Percentiles rank a stretch among this genome's conserved stretches.
Conservation (phyloP, 192 early-diverging fungal genomes). For the Umbelopsis sp. region DNA sequence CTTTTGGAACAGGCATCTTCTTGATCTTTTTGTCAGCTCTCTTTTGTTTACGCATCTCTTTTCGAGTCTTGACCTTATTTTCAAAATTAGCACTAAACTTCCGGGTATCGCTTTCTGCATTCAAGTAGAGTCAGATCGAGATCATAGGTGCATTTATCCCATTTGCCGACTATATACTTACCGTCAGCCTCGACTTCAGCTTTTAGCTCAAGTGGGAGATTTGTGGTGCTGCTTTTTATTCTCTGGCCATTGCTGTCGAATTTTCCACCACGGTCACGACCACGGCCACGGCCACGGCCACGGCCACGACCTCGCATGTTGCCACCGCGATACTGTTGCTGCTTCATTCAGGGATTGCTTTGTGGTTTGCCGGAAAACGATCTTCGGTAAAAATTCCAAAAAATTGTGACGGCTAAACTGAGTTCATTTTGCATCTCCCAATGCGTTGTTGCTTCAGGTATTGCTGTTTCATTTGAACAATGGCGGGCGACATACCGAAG, state of each 20-base stretch:
- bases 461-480: slow-evolving; percentile 17
- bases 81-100: slow-evolving; percentile 50
- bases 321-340: slow-evolving; percentile 6
- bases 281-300: neutral
- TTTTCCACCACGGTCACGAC: neutral
- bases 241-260: slow-evolving; percentile 1
- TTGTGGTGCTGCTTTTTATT: slow-evolving; percentile 43
- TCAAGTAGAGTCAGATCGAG: neutral
- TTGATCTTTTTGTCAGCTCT: slow-evolving; percentile 47
- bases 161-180: slow-evolving; percentile 7
- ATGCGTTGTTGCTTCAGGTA: neutral
- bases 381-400: neutral
- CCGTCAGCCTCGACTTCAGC: slow-evolving; percentile 39
- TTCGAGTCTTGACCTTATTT: slow-evolving; percentile 45
- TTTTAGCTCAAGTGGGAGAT: slow-evolving; percentile 37
- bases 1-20: slow-evolving; percentile 31
- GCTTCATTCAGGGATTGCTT: slow-evolving; percentile 5
- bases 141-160: neutral
- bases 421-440: neutral
- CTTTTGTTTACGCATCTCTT: slow-evolving; percentile 52
- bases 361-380: neutral
- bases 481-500: slow-evolving; percentile 26
- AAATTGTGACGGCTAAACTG: slow-evolving; percentile 6
- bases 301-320: slow-evolving; percentile 7
- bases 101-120: slow-evolving; percentile 47